These are phyloP conservation scores for Schwanniomyces etchellsii DNA, from an alignment of 1,139 yeast genomes.

Conservation along the genomic window DNA sequence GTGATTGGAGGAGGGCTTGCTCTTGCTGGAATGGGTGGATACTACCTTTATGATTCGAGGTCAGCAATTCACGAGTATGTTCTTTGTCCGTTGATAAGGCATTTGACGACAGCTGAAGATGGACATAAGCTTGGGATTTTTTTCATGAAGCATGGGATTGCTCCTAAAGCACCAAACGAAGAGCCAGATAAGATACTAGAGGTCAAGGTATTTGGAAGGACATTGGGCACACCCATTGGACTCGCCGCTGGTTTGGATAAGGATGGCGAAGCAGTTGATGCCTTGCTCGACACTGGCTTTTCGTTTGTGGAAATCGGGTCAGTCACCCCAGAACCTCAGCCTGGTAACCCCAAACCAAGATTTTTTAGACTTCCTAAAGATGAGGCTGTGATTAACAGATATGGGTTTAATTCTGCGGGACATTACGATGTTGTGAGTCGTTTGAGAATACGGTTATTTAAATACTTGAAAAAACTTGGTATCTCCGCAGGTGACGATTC, in stretches of 20 bases:
- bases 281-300: slow-evolving; percentile 73
- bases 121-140: slow-evolving; percentile 78
- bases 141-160: slow-evolving; percentile 62
- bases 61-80: slow-evolving; percentile 80
- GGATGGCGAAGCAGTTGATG: slow-evolving; percentile 89
- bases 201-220: slow-evolving; percentile 60
- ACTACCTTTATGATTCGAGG: slow-evolving; percentile 65
- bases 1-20: slow-evolving; percentile 18
- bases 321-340: slow-evolving; percentile 87
- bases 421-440: slow-evolving; percentile 68
- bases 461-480: slow-evolving; percentile 20
- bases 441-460: slow-evolving; percentile 55
- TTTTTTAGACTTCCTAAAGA: slow-evolving; percentile 82
- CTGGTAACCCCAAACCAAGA: slow-evolving; percentile 89
- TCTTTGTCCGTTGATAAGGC: slow-evolving; percentile 69
- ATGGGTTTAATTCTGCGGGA: slow-evolving; percentile 92
- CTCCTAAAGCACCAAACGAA: slow-evolving; percentile 56
- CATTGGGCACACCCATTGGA: slow-evolving; percentile 74
- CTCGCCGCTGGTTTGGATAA: slow-evolving; percentile 96
- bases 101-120: slow-evolving; percentile 72
- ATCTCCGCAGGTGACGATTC: slow-evolving; percentile 17
- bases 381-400: slow-evolving; percentile 86
- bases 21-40: slow-evolving; percentile 12
- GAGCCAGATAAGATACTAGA: slow-evolving; percentile 40
- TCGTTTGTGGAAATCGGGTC: slow-evolving; percentile 92